A percentile compares a stretch with the other conserved stretches of the same genome.
Evolutionary conservation across 2,329 filamentous ascomycete genomes (phyloP).

Genomic region (Verticillium tricorpus): DNA sequence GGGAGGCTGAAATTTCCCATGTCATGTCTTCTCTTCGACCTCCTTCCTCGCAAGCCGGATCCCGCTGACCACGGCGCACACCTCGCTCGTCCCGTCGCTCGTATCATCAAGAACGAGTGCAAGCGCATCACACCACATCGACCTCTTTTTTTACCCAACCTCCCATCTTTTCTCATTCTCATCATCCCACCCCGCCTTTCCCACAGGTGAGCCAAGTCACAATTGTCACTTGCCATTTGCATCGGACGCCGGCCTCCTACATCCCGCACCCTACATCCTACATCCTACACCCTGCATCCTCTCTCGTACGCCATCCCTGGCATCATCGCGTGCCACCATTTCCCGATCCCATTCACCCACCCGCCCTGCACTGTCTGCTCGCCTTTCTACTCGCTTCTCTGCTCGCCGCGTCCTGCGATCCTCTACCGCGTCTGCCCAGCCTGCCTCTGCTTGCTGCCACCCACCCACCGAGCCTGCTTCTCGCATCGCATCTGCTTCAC

Average conservation of each 20-base stretch:
- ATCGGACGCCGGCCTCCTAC: neutral
- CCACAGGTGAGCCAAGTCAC: conserved; percentile 1
- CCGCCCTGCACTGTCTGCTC: neutral
- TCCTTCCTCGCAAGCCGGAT: neutral
- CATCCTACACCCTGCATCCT: neutral
- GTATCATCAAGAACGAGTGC: neutral
- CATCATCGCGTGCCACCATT: conserved; percentile 1
- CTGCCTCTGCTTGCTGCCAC: neutral
- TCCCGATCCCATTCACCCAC: neutral
- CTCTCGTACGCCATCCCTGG: neutral
- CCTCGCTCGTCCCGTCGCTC: neutral
- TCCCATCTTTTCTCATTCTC: neutral
- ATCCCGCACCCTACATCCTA: neutral
- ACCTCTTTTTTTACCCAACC: neutral
- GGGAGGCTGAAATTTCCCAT: neutral
- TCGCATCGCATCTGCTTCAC: conserved; percentile 4
- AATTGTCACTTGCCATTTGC: conserved; percentile 1
- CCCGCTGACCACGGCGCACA: neutral
- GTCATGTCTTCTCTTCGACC: neutral
- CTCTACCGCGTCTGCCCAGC: neutral
- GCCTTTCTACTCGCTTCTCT: neutral
- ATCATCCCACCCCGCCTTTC: neutral
- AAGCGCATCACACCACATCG: neutral
- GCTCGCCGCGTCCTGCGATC: neutral
- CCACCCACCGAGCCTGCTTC: neutral